Evolutionary conservation across 495 filamentous ascomycete species (phyloP), one percentile per base, ranked within the genome.

Genomic region (Neurospora sp.): DNA sequence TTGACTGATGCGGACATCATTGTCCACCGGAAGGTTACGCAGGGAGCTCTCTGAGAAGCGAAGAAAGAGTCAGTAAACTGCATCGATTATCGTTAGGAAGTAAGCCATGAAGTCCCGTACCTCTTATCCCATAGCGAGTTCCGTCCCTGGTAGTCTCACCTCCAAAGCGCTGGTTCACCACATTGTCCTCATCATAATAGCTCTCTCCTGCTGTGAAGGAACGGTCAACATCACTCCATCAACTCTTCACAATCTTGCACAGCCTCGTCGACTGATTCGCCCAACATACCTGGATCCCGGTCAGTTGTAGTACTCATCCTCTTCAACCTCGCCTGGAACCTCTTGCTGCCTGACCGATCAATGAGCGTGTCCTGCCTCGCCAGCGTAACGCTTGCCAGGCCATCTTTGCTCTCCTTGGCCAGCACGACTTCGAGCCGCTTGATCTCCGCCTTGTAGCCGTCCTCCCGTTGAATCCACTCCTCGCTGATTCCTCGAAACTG

Each of bases 361-460:
- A 85, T 75, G 22, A 83, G 69, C 53, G 83, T 86, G 40, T 78
- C 82, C 3, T 82, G 79, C 27, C 86, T 78, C 2, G 84, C 82
- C 27, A 87, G 65, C 0, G 81, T 76, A 0, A 88, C 85, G 9
- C 79, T 79, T 61, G 83, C 84, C 68, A 87, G 76, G 16, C 86
- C 86, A 69, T 84, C 81, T 37, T 80, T 80, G 42, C 83, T 85
- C 14, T 82, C 81, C 41, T 78, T 83, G 0, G 82, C 82, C 42
- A 88, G 69, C 12, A 84, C 72, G 8, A 87, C 75, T 73, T 87
- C 86, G 6, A 88, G 79, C 9, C 82, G 78, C 73, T 85, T 86
- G 69, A 87, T 78, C 71, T 88, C 85, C 0, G 78, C 75, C 68
- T 81, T 85, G 77, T 85, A 87, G 42, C 78, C 77, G 9, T 74